Base-by-base conservation (phyloP, 2,329 filamentous ascomycete genomes). In the Botryosphaeria dothidea region DNA sequence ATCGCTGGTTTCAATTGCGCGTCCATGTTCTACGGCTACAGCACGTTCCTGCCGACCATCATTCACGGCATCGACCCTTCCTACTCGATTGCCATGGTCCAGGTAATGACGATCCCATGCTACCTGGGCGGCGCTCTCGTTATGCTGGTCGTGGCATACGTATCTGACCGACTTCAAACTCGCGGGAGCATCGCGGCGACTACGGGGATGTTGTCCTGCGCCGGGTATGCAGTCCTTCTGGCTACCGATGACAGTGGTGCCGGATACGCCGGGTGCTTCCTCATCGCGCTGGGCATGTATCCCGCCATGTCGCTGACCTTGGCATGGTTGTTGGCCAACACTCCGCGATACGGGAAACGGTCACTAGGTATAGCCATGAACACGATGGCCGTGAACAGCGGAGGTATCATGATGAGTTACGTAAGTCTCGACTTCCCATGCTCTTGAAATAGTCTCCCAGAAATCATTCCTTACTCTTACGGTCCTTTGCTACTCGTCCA, bases 1-100 rank as follows among this genome's bases (percentile, higher is more conserved):
- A 75, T 87, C 41, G 89, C 82, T 4, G 89, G 92, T 73, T 93
- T 93, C 72, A 89, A 90, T 4, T 83, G 85, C 17, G 90, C 92
- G 71, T 91, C 88, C 1, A 90, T 93, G 86, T 82, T 93, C 0
- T 93, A 93, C 71, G 90, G 90, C 4, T 93, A 88, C 75, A 90
- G 87, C 57, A 92, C 90, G 0, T 93, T 93, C 72, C 78, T 94
- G 49, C 91, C 91, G 0, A 92, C 90, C 4, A 93, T 94, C 68
- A 92, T 94, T 74, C 81, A 86, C 46, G 87, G 84, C 3, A 85
- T 93, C 60, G 88, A 90, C 3, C 78, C 79, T 0, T 73, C 72
- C 2, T 92, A 90, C 81, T 82, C 85, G 0, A 80, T 81, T 0
- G 85, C 90, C 0, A 82, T 91, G 71, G 86, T 92, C 5, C 91